phyloP scores from a whole-genome alignment of 805 yeast species.

The Sugiyamaella americana region DNA sequence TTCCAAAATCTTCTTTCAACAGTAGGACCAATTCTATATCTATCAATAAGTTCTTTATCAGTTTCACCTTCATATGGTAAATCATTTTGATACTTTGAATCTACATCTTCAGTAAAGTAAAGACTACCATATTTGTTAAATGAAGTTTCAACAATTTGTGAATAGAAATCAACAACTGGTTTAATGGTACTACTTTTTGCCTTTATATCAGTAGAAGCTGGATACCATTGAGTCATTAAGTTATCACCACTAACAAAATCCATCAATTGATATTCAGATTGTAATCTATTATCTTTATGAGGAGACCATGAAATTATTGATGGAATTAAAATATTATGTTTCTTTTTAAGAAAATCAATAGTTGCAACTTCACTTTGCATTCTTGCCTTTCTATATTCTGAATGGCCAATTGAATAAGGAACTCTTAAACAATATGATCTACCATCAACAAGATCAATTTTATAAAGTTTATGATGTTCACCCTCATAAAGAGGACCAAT shows the following conservation, averaged over 20 bases:
- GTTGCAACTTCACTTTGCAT: slow-evolving; percentile 91
- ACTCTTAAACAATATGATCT: slow-evolving; percentile 67
- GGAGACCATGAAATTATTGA: slow-evolving; percentile 64
- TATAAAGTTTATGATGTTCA: slow-evolving; percentile 83
- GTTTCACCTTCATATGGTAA: slow-evolving; percentile 59
- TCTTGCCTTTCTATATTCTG: slow-evolving; percentile 49
- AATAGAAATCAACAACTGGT: slow-evolving; percentile 66
- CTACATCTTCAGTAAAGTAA: slow-evolving; percentile 69
- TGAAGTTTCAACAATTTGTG: slow-evolving; percentile 45
- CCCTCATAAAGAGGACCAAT: slow-evolving; percentile 89
- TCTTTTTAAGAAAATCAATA: slow-evolving; percentile 66
- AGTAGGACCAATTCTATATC: slow-evolving; percentile 92
- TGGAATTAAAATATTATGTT: slow-evolving; percentile 66
- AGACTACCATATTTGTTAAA: slow-evolving; percentile 78
- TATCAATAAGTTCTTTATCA: slow-evolving; percentile 44
- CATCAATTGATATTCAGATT: slow-evolving; percentile 72
- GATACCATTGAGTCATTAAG: slow-evolving; percentile 88
- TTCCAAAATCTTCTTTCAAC: slow-evolving; percentile 75
- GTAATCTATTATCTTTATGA: slow-evolving; percentile 53
- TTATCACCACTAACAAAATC: slow-evolving; percentile 75
- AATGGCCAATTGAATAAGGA: slow-evolving; percentile 73
- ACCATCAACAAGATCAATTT: slow-evolving; percentile 55
- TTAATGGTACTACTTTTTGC: slow-evolving; percentile 49
- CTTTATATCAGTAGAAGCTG: slow-evolving; percentile 55
- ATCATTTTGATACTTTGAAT: slow-evolving; percentile 37